Conservation (phyloP, 768 basidiomycete species). For the Lactifluus hygrophoroides region DNA sequence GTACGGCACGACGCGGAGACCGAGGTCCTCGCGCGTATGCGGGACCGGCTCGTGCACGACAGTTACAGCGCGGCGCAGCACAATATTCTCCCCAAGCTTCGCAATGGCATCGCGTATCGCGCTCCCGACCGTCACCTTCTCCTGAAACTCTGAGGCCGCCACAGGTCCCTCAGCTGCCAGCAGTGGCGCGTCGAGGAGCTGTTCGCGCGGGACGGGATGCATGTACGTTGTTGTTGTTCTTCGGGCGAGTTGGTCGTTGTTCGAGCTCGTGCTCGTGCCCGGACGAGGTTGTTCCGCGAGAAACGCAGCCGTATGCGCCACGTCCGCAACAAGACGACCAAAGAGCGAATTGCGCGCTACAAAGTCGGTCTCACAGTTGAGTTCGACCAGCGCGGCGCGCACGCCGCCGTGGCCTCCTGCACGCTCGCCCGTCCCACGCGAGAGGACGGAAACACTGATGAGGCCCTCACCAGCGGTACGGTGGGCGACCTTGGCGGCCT, state of each 20-base stretch:
- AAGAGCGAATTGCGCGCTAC: slow-evolving; percentile 85
- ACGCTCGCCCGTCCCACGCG: slow-evolving; percentile 45
- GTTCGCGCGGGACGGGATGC: slow-evolving; percentile 41
- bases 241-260: too few relatives aligned
- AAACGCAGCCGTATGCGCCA: slow-evolving; percentile 79
- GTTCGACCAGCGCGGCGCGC: slow-evolving; percentile 80
- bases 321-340: slow-evolving; percentile 60
- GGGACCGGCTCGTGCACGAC: slow-evolving; percentile 24
- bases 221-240: too few relatives aligned
- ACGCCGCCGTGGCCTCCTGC: slow-evolving; percentile 37
- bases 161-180: slow-evolving; percentile 31
- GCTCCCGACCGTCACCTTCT: slow-evolving; percentile 49
- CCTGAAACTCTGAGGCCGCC: too few relatives aligned
- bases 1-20: slow-evolving; percentile 16
- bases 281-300: slow-evolving; percentile 50
- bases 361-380: slow-evolving; percentile 97
- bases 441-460: slow-evolving; percentile 66
- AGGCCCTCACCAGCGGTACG: slow-evolving; percentile 71
- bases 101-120: slow-evolving; percentile 64
- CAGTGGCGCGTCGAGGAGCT: slow-evolving; percentile 58
- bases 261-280: slow-evolving; percentile 14
- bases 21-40: not conserved
- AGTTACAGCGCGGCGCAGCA: slow-evolving; percentile 47
- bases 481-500: slow-evolving; percentile 77
- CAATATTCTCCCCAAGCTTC: slow-evolving; percentile 74